Evolutionary conservation across 2,329 filamentous ascomycete species (phyloP).

Genomic region (Tolypocladium inflatum): DNA sequence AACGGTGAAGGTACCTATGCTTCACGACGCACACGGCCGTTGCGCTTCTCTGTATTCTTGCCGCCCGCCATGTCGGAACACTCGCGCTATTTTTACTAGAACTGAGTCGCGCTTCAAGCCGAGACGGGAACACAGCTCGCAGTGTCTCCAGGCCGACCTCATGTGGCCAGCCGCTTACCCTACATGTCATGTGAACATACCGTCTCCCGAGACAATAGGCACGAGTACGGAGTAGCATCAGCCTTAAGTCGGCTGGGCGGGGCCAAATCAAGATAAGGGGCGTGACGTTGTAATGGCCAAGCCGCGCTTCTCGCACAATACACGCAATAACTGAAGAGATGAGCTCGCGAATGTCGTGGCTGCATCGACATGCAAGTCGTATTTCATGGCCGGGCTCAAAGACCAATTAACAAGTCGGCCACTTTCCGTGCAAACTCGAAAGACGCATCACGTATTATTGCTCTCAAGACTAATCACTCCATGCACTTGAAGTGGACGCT

Average conservation of each 20-base stretch:
- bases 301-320: neutral
- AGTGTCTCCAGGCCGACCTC: neutral
- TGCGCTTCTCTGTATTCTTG: neutral
- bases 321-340: neutral
- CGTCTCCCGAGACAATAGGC: neutral
- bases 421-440: neutral
- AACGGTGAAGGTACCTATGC: too few species aligned
- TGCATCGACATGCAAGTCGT: neutral
- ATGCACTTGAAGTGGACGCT: neutral
- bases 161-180: neutral
- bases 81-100: neutral
- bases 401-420: too few species aligned
- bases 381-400: too few species aligned
- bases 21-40: neutral
- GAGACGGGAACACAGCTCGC: neutral
- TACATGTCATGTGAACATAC: neutral
- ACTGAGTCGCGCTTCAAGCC: neutral
- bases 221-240: neutral
- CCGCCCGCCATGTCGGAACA: neutral
- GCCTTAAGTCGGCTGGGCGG: neutral
- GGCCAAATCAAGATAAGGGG: neutral
- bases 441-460: neutral
- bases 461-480: neutral
- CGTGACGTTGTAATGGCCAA: neutral
- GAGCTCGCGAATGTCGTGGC: neutral